Base-by-base conservation (phyloP, 306 rosid species). In the Cajanus cajan region DNA sequence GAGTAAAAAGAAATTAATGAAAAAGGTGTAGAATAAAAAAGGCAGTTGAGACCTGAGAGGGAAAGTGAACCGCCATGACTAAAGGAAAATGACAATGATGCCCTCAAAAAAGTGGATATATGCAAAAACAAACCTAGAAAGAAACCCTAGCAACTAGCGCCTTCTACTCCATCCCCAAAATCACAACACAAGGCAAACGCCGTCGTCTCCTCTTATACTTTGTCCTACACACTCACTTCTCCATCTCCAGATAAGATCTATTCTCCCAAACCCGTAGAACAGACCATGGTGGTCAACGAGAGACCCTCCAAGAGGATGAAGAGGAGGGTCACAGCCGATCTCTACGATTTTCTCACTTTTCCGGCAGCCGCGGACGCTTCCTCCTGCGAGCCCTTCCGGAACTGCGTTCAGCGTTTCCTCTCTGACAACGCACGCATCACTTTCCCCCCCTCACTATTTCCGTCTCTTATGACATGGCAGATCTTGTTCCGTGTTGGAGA, bases 391-490 rank as follows among this genome's bases (percentile, higher is more conserved):
- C 91, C 95, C 7, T 95, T 91, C 77, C 83, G 98, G 34, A 73
- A 34, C 52, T 63, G 62, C 48, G 88, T 95, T 22, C 87, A 80
- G n/a, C 66, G 72, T 1, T 95, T 95, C 33, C 88, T 95, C 15
- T 40, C 88, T 1, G 89, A 85, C 62, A 88, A 92, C 16, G 98
- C 97, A 12, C 88, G 89, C 16, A 51, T 86, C 28, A 87, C 94
- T 0, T 89, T 89, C 12, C 96, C 94, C 0, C 84, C 94, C 0
- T 87, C 98, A 2, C 83, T 91, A 22, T 91, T 93, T 74, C 95
- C 97, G 0, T 90, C 90, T 0, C 80, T 95, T 11, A 71, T 91
- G 85, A 95, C 96, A 71, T 95, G 97, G 98, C 98, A 92, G 85
- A 86, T 95, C 80, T 73, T 82, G 73, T 95, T 92, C 57, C 88